These are phyloP conservation scores for Verticillium dahliae DNA, from an alignment of 2,329 filamentous ascomycete genomes.

Conservation along the genomic window DNA sequence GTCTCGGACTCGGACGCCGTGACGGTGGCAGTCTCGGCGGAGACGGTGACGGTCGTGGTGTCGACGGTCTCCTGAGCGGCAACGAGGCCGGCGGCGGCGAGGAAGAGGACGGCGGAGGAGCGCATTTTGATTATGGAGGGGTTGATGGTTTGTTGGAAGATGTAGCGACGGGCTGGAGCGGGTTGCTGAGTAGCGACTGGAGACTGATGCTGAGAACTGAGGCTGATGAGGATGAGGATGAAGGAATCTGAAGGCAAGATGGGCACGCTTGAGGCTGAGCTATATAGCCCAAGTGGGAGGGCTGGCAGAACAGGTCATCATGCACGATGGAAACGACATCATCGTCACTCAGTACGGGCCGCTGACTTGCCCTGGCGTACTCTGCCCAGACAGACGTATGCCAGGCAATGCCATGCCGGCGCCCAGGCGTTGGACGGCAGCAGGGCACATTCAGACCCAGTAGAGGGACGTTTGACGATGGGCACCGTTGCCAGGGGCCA, in stretches of 20 bases:
- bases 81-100: constrained; percentile 9
- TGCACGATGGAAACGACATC: neutral
- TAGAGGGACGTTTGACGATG: neutral
- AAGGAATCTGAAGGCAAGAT: no score
- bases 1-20: constrained; percentile 3
- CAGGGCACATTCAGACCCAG: neutral
- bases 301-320: neutral
- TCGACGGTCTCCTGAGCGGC: constrained; percentile 13
- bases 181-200: constrained; percentile 1
- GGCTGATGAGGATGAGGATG: neutral
- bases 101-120: constrained; percentile 13
- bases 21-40: constrained; percentile 1
- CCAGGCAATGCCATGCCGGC: neutral
- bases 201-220: neutral
- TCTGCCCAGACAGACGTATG: neutral
- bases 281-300: neutral
- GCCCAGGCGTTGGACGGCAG: neutral
- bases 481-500: neutral
- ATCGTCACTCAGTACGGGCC: neutral
- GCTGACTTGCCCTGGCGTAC: neutral
- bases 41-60: constrained; percentile 10
- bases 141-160: neutral
- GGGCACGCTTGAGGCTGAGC: neutral
- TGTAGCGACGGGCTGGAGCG: constrained; percentile 3
- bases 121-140: constrained; percentile 13